A percentile compares a stretch with the other conserved stretches of the same genome.
These are phyloP conservation scores for Psilocybe mexicana DNA, from an alignment of 1,284 basidiomycete genomes.

Conservation along the genomic window DNA sequence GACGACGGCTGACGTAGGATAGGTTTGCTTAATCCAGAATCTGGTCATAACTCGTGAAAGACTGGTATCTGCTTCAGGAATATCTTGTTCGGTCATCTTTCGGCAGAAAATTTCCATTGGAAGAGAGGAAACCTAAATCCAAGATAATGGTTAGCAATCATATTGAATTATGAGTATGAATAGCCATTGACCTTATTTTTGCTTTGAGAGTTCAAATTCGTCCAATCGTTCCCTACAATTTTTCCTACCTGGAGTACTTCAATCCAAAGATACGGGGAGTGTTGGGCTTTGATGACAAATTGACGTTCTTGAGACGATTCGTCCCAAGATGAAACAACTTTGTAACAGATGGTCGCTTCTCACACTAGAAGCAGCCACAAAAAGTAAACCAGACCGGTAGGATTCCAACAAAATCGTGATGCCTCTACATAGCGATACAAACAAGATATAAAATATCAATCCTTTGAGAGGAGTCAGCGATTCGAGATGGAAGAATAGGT, in stretches of 20 bases:
- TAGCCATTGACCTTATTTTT: constrained; percentile 6
- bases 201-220: constrained; percentile 8
- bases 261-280: constrained; percentile 14
- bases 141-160: background rate
- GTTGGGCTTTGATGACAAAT: constrained; percentile 8
- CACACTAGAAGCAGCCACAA: constrained; percentile 19
- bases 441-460: constrained; percentile 22
- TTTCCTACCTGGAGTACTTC: constrained; percentile 4
- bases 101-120: constrained; percentile 3
- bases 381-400: constrained; percentile 10
- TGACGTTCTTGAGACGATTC: constrained; percentile 14
- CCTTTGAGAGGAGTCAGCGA: constrained; percentile 22
- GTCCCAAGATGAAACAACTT: constrained; percentile 13
- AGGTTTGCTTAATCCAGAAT: background rate
- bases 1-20: constrained; percentile 7
- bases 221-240: constrained; percentile 15
- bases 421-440: constrained; percentile 23
- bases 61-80: constrained; percentile 13
- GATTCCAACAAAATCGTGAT: constrained; percentile 19
- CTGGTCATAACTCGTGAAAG: constrained; percentile 12
- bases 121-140: constrained; percentile 1
- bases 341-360: constrained; percentile 10
- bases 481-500: constrained; percentile 12
- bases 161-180: constrained; percentile 5
- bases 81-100: constrained; percentile 6